These are phyloP conservation scores for Candida glaebosa DNA, from an alignment of 805 yeast species.

Conservation along the genomic window DNA sequence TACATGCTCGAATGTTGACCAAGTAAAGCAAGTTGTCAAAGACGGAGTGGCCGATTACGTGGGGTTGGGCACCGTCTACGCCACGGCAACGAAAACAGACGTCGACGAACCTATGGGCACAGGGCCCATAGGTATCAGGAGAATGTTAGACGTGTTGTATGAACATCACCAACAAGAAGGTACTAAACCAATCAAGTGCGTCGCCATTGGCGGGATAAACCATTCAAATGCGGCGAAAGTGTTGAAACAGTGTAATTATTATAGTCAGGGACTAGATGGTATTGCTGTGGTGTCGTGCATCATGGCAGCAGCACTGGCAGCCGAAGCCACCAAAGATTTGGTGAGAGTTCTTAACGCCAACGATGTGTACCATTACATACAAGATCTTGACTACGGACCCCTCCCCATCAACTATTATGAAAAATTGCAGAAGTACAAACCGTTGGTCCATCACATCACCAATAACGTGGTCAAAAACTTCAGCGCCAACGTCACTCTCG, in stretches of 20 bases:
- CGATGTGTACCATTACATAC: neutral
- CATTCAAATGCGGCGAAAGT: conserved; percentile 59
- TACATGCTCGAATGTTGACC: conserved; percentile 59
- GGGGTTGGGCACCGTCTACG: conserved; percentile 79
- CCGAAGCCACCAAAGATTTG: conserved; percentile 43
- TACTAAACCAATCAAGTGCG: conserved; percentile 48
- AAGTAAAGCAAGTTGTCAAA: conserved; percentile 48
- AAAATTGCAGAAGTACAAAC: neutral
- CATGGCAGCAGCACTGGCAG: conserved; percentile 61
- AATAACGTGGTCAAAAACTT: conserved; percentile 85
- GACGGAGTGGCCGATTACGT: conserved; percentile 67
- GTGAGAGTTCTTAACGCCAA: conserved; percentile 21
- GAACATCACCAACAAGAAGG: conserved; percentile 18
- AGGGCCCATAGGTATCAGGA: conserved; percentile 66
- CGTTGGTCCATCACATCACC: conserved; percentile 79
- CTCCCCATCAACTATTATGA: neutral
- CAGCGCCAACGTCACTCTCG: conserved; percentile 81
- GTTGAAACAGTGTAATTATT: conserved; percentile 44
- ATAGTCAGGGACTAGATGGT: conserved; percentile 62
- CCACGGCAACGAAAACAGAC: conserved; percentile 67
- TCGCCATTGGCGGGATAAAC: conserved; percentile 79
- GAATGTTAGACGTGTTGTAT: conserved; percentile 45
- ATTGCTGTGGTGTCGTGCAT: conserved; percentile 85
- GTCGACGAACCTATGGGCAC: conserved; percentile 45
- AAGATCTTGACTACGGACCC: neutral